Percentiles rank a stretch among this genome's conserved stretches.
Conservation (phyloP, 2,329 filamentous ascomycete species). For the Lecanoromycetidae sp. region DNA sequence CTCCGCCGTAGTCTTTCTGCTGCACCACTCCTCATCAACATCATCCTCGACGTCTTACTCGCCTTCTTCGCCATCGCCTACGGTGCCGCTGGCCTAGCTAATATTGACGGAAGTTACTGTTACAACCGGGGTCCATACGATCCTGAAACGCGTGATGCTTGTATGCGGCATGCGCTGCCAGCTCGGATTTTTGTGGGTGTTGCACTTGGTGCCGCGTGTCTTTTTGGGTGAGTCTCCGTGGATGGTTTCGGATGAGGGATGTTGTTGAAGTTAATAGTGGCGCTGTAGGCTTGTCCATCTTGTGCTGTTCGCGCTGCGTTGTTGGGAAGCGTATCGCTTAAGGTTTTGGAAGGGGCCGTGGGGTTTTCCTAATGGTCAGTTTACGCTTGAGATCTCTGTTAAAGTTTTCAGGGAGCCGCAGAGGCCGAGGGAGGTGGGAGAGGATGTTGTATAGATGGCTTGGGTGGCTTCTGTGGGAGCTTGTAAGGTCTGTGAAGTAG, state of each 20-base stretch:
- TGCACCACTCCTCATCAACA: not conserved
- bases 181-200: too few species aligned
- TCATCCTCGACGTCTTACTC: not conserved
- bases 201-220: too few species aligned
- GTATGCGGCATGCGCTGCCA: too few species aligned
- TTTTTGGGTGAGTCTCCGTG: too few species aligned
- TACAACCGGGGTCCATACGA: too few species aligned
- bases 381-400: constrained; percentile 7
- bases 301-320: constrained; percentile 2
- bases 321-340: not conserved
- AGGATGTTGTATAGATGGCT: not conserved
- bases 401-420: constrained; percentile 7
- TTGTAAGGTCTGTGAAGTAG: too few species aligned
- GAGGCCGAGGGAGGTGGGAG: not conserved
- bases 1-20: not conserved
- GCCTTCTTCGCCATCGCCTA: constrained; percentile 2
- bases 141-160: too few species aligned
- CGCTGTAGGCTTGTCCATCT: constrained; percentile 4
- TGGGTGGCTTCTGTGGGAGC: too few species aligned
- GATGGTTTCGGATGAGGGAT: too few species aligned
- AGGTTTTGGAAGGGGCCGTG: constrained; percentile 5
- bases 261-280: too few species aligned
- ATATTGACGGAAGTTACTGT: too few species aligned
- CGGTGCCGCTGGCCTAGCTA: not conserved
- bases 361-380: constrained; percentile 8